phyloP scores from a whole-genome alignment of 768 basidiomycete species.

The Russula dissimulans region DNA sequence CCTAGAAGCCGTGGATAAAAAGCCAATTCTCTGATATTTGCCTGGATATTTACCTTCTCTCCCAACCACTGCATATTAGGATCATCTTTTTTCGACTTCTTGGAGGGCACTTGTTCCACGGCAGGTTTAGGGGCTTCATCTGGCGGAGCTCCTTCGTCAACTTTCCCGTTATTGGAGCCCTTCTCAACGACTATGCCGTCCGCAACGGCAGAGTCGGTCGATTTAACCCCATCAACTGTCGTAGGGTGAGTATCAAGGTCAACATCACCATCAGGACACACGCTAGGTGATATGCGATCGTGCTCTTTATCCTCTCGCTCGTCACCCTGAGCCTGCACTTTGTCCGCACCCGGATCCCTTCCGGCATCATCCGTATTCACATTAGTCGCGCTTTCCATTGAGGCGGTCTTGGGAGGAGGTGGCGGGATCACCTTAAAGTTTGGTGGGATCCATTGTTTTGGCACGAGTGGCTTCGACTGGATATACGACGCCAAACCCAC shows the following conservation, averaged over 20 bases:
- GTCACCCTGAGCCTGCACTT: neutral
- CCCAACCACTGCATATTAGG: constrained; percentile 49
- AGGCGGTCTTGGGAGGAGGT: neutral
- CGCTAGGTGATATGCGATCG: neutral
- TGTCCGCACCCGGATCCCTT: neutral
- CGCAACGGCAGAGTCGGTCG: neutral
- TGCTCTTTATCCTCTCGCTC: neutral
- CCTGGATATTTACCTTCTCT: constrained; percentile 53
- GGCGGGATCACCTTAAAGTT: constrained; percentile 28
- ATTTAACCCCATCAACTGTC: neutral
- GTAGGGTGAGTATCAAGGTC: neutral
- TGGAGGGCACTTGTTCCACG: neutral
- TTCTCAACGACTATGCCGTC: neutral
- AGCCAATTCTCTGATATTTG: neutral
- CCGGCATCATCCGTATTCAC: neutral
- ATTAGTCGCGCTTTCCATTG: neutral
- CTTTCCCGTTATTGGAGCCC: neutral
- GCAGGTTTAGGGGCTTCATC: neutral
- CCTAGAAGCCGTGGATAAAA: constrained; percentile 32
- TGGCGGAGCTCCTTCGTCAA: neutral
- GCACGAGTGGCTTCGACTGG: constrained; percentile 58
- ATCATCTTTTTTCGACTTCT: constrained; percentile 26
- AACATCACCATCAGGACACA: neutral
- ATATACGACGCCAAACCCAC: constrained; percentile 64
- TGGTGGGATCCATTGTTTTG: constrained; percentile 58